A percentile compares a stretch with the other conserved stretches of the same genome.
Evolutionary conservation across 2,329 filamentous ascomycete genomes (phyloP).

Genomic region (Fusarium poae): DNA sequence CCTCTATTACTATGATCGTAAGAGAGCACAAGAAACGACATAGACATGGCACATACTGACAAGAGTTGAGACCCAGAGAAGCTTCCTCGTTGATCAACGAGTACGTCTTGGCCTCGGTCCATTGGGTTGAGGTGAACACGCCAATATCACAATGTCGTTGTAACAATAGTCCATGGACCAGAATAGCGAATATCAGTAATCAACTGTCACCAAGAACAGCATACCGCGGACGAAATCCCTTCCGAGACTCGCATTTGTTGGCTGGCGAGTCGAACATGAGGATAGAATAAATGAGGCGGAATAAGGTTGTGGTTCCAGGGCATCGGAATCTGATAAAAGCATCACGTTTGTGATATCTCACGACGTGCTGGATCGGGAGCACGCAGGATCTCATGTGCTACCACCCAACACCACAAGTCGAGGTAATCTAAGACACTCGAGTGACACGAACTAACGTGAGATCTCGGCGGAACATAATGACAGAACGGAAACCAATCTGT

Average conservation of each 20-base stretch:
- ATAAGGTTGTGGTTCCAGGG: slow-evolving; percentile 18
- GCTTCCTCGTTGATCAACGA: not conserved
- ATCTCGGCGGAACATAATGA: slow-evolving; percentile 1
- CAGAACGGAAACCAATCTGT: slow-evolving; percentile 4
- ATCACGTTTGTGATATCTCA: slow-evolving; percentile 24
- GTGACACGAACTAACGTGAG: slow-evolving; percentile 26
- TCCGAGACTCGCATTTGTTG: not conserved
- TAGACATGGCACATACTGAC: not conserved
- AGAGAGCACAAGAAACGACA: not conserved
- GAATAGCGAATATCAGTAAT: slow-evolving; percentile 10
- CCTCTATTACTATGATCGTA: not conserved
- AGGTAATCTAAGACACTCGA: slow-evolving; percentile 13
- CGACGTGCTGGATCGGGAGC: slow-evolving; percentile 44
- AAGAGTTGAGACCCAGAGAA: not conserved
- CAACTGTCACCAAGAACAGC: not conserved
- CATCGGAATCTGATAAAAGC: slow-evolving; percentile 24
- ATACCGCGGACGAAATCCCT: slow-evolving; percentile 6
- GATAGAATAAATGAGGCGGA: slow-evolving; percentile 14
- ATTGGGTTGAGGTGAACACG: not conserved
- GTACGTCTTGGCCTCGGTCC: not conserved
- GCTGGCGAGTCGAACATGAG: slow-evolving; percentile 4
- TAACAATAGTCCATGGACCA: slow-evolving; percentile 8
- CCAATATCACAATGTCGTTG: not conserved
- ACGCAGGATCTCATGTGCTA: slow-evolving; percentile 45
- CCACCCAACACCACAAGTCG: slow-evolving; percentile 12